Base-by-base conservation (phyloP, 768 basidiomycete genomes). In the Saitozyma sp. region DNA sequence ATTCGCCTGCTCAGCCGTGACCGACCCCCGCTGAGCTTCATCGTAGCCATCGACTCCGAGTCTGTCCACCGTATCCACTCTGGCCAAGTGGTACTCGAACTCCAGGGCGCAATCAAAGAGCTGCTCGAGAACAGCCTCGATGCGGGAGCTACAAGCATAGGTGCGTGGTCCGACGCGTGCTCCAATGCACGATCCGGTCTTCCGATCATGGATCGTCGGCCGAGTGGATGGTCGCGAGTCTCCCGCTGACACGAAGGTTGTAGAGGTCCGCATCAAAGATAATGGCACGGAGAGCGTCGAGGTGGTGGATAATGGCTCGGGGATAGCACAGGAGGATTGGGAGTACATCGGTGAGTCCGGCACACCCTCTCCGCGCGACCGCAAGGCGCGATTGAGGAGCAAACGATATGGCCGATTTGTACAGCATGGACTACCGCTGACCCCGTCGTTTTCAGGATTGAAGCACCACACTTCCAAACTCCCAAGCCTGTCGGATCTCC, bases 381-480 rank as follows among this genome's bases (percentile, higher is more conserved):
- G 29, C 29, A 5, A 29, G 29, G 2, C 29, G 29, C 29, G 29
- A 2, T 2, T 29, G 29, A 29, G 29, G 29, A 29, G 29, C 29
- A 29, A 2, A 29, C 29, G 11, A 20, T 8, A n/a, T 3, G 56
- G 11, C 59, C 20, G 13, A 49, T 55, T 19, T 40, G 16, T 20
- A 38, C 10, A 20, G 58, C 17, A 10, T 14, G 39, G 9, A 17
- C 42, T 52, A 46, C 29, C n/a, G 10, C 8, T 57, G 29, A 37
- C 19, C 49, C 52, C n/a, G n/a, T 49, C 38, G 55, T n/a, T 20
- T 2, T n/a, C 62, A 94, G 94, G 87, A 0, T 81, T 94, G 62
- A 97, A 96, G 76, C 90, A 96, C 71, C 86, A 92, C 74, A 99
- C 95, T 0, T 97, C 95, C 7, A 99, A 99, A 78, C 82, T 99